Base-by-base conservation (phyloP, 2,329 filamentous ascomycete species). In the Westerdykella sp. region DNA sequence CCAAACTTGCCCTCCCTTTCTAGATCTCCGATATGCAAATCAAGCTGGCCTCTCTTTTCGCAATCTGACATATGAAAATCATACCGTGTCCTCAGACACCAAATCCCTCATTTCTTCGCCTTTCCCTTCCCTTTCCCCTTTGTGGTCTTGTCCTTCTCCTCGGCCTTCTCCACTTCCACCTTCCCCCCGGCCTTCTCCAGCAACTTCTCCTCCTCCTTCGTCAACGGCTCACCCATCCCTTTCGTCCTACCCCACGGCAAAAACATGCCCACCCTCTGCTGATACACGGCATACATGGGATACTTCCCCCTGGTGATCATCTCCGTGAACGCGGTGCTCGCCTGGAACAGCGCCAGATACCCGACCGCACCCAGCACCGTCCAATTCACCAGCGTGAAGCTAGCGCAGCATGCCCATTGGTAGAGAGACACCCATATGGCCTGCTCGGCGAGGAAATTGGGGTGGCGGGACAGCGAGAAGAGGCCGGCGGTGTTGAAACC, bases 361-460 rank as follows among this genome's bases (percentile, higher is more conserved):
- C 74, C 73, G 4, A 83, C 59, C 0, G 83, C 76, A 7, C 91
- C 93, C 9, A 79, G 63, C 39, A 79, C 80, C 1, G 85, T 82
- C 87, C 90, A 98, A 67, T 85, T 91, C 63, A 83, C 83, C 34
- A 83, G 73, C 1, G 75, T 80, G 43, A 81, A 77, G 25, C 83
- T 86, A 42, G 82, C 78, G 62, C 80, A 84, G 67, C 85, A 91
- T 53, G 79, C 81, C 93, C 91, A 98, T 59, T 87, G 79, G 67
- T 97, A 97, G 41, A 97, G 69, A 7, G 81, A 72, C 42, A 95
- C 75, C 93, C 93, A 98, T 56, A 97, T 81, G 23, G 81, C 74
- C 69, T 97, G 93, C 69, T 98, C 93, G 5, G 87, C 87, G 5
- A 86, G 81, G 61, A 97, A 98, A 67, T 98, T 98, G 38, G 93